Evolutionary conservation across 2,329 filamentous ascomycete genomes (phyloP).

Genomic region (Myriosclerotinia scirpicola): DNA sequence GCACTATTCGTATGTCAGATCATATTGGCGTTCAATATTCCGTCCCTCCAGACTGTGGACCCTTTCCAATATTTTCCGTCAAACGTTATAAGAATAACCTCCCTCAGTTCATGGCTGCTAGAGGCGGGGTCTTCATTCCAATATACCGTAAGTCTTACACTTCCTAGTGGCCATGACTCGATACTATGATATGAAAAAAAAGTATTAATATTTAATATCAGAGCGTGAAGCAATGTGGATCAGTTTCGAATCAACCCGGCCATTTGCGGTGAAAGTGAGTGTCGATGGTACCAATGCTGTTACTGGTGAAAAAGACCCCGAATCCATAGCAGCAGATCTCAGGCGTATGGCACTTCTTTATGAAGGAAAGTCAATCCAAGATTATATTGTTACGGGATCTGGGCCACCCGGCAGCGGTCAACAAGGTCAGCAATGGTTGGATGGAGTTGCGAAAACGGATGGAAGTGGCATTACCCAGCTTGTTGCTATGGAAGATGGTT

Average conservation of each 20-base stretch:
- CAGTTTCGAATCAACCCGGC: constrained; percentile 33
- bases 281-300: constrained; percentile 46
- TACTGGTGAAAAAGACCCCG: constrained; percentile 36
- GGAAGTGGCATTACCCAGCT: constrained; percentile 26
- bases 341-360: constrained; percentile 20
- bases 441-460: constrained; percentile 24
- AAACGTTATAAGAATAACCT: constrained; percentile 40
- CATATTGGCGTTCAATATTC: constrained; percentile 39
- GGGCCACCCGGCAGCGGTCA: too few relatives aligned
- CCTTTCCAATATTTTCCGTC: constrained; percentile 45
- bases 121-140: constrained; percentile 49
- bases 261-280: constrained; percentile 45
- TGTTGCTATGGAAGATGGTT: constrained; percentile 7
- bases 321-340: neutral
- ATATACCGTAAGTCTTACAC: constrained; percentile 43
- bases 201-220: neutral
- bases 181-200: too few relatives aligned
- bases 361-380: constrained; percentile 38
- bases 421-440: constrained; percentile 21
- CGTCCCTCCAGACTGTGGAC: constrained; percentile 45
- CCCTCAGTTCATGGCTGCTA: constrained; percentile 41
- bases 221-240: constrained; percentile 49
- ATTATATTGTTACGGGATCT: constrained; percentile 39
- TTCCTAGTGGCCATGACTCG: too few relatives aligned
- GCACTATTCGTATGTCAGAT: constrained; percentile 48